These are phyloP conservation scores for Backusella mclennaniae DNA, from an alignment of 192 early-diverging fungal genomes.

Conservation along the genomic window DNA sequence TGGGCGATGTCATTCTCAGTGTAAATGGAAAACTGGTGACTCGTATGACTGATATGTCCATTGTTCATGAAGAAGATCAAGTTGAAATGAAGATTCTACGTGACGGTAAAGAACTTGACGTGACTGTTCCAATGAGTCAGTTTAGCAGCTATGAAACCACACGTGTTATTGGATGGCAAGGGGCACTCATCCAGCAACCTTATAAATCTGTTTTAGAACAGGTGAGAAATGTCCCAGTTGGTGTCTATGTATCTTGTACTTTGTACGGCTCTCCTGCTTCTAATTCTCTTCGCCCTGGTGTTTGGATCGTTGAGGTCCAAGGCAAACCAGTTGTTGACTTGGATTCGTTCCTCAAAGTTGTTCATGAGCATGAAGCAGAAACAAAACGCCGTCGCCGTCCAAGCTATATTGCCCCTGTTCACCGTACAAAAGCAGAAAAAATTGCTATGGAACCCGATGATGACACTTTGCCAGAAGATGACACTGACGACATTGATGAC, in stretches of 20 bases:
- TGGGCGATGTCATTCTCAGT: constrained; percentile 67
- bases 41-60: constrained; percentile 57
- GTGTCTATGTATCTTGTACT: constrained; percentile 63
- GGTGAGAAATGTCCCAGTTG: constrained; percentile 58
- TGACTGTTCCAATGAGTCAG: constrained; percentile 65
- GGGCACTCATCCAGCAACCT: constrained; percentile 73
- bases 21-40: constrained; percentile 64
- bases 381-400: constrained; percentile 39
- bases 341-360: constrained; percentile 61
- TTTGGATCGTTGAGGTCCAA: constrained; percentile 78
- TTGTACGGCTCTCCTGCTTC: constrained; percentile 65
- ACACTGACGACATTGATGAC: constrained; percentile 39
- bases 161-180: constrained; percentile 81
- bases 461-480: constrained; percentile 16
- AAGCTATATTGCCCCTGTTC: constrained; percentile 35
- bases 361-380: constrained; percentile 47
- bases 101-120: constrained; percentile 61
- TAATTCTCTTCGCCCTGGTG: constrained; percentile 57
- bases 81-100: constrained; percentile 59
- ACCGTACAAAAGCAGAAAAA: constrained; percentile 11
- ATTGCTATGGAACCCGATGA: constrained; percentile 12
- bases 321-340: constrained; percentile 55
- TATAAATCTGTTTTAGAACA: constrained; percentile 70
- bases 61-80: constrained; percentile 42
- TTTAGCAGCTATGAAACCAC: constrained; percentile 55